Evolutionary conservation across 2,329 filamentous ascomycete species (phyloP).

Genomic region (Cryoendolithus antarcticus): DNA sequence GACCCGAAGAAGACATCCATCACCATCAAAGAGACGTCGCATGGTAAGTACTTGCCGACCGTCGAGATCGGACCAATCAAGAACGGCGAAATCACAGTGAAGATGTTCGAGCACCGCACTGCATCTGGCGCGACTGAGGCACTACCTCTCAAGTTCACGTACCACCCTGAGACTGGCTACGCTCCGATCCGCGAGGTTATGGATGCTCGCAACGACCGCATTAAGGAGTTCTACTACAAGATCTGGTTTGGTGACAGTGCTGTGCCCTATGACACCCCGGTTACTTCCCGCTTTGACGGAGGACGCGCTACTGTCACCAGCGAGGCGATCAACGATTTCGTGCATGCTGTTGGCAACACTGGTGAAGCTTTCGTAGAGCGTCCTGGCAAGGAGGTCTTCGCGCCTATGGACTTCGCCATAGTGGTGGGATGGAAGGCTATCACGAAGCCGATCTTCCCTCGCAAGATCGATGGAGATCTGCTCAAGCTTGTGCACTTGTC

Average conservation of each 20-base stretch:
- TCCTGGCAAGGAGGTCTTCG: constrained; percentile 84
- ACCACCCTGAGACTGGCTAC: constrained; percentile 90
- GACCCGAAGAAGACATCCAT: constrained; percentile 76
- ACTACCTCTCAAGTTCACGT: constrained; percentile 76
- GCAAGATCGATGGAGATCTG: constrained; percentile 88
- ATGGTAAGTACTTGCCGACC: constrained; percentile 76
- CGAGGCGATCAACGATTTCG: constrained; percentile 93
- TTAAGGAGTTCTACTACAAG: constrained; percentile 98
- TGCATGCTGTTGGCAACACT: constrained; percentile 96
- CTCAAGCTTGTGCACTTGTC: constrained; percentile 94
- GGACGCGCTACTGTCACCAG: constrained; percentile 76
- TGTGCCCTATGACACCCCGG: constrained; percentile 70
- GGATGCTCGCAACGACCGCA: constrained; percentile 88
- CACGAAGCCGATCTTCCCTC: constrained; percentile 97
- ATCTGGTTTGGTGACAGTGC: constrained; percentile 89
- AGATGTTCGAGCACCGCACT: constrained; percentile 86
- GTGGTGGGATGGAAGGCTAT: constrained; percentile 63
- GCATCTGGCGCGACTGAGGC: constrained; percentile 72
- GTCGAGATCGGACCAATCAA: constrained; percentile 69
- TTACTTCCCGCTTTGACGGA: constrained; percentile 81
- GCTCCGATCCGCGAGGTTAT: constrained; percentile 97
- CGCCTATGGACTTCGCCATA: constrained; percentile 75
- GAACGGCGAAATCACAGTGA: constrained; percentile 71
- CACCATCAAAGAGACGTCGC: constrained; percentile 72
- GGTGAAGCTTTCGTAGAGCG: constrained; percentile 95